phyloP scores from a whole-genome alignment of 2,329 filamentous ascomycete species.

The Cercospora citrullina region DNA sequence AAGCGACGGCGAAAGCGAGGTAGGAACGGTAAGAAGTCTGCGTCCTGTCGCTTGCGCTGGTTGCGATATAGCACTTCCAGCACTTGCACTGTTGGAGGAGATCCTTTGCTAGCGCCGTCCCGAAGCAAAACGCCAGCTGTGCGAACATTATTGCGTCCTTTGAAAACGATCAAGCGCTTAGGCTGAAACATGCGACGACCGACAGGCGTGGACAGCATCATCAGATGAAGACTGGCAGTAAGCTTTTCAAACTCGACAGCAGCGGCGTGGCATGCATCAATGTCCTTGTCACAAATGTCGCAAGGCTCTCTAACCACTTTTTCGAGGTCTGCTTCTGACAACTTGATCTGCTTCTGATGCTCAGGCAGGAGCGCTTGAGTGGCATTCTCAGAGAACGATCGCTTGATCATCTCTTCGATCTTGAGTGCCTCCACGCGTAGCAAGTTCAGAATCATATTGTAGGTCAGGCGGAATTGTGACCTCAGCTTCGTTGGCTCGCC shows the following conservation, averaged over 20 bases:
- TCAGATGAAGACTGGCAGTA: slow-evolving; percentile 77
- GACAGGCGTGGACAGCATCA: slow-evolving; percentile 74
- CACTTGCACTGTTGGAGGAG: slow-evolving; percentile 70
- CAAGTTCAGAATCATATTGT: slow-evolving; percentile 98
- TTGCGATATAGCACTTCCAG: slow-evolving; percentile 69
- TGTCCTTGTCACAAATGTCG: slow-evolving; percentile 73
- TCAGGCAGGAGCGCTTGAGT: slow-evolving; percentile 92
- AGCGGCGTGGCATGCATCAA: slow-evolving; percentile 79
- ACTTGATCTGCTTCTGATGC: slow-evolving; percentile 89
- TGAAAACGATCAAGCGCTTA: slow-evolving; percentile 79
- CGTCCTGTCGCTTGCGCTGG: slow-evolving; percentile 69
- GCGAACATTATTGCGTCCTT: slow-evolving; percentile 72
- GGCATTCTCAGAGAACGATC: slow-evolving; percentile 96
- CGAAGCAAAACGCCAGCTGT: slow-evolving; percentile 77
- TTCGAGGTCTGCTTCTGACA: slow-evolving; percentile 86
- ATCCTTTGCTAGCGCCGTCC: slow-evolving; percentile 69
- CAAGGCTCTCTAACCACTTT: slow-evolving; percentile 88
- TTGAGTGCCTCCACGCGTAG: slow-evolving; percentile 93
- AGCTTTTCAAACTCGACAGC: slow-evolving; percentile 76
- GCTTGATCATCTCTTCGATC: slow-evolving; percentile 99
- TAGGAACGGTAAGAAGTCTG: slow-evolving; percentile 84
- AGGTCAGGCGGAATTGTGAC: slow-evolving; percentile 94
- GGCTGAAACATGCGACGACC: slow-evolving; percentile 76
- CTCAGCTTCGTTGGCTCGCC: slow-evolving; percentile 92
- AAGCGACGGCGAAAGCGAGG: slow-evolving; percentile 68